Evolutionary conservation across 345 rosid species (phyloP).

Genomic region (Clausena lansium): DNA sequence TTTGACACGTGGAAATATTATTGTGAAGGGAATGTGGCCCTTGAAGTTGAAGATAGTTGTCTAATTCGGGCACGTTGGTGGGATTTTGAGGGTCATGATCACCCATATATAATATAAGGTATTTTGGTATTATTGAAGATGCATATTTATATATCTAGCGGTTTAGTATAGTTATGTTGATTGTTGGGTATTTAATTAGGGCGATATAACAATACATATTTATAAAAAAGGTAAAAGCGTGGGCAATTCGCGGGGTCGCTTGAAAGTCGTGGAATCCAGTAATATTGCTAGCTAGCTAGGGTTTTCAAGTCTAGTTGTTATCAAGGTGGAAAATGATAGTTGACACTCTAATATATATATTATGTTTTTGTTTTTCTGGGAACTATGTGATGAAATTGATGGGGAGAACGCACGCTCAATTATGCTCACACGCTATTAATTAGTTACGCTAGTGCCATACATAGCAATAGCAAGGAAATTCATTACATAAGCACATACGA

Average conservation of each 20-base stretch:
- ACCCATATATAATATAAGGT: constrained; percentile 9
- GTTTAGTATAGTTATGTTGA: background rate
- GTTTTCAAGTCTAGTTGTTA: background rate
- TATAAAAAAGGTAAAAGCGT: constrained; percentile 33
- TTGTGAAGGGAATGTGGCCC: constrained; percentile 14
- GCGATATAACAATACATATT: background rate
- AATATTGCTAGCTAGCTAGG: constrained; percentile 5
- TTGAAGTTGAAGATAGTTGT: constrained; percentile 10
- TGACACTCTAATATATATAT: background rate
- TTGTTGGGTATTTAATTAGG: background rate
- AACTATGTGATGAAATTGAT: background rate
- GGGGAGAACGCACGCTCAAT: constrained; percentile 2
- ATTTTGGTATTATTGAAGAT: background rate
- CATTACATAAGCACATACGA: too few relatives aligned
- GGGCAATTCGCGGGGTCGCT: constrained; percentile 43
- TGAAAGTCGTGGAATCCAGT: constrained; percentile 9
- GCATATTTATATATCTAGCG: background rate
- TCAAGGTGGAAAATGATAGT: constrained; percentile 3
- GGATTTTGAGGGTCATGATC: constrained; percentile 30
- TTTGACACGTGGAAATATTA: constrained; percentile 26
- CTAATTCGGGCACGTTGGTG: constrained; percentile 27
- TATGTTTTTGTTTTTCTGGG: background rate
- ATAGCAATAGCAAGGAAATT: too few relatives aligned
- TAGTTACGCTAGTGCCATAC: too few relatives aligned
- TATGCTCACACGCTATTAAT: too few relatives aligned